Evolutionary conservation across 192 early-diverging fungal genomes (phyloP).

Genomic region (Coemansia sp.): DNA sequence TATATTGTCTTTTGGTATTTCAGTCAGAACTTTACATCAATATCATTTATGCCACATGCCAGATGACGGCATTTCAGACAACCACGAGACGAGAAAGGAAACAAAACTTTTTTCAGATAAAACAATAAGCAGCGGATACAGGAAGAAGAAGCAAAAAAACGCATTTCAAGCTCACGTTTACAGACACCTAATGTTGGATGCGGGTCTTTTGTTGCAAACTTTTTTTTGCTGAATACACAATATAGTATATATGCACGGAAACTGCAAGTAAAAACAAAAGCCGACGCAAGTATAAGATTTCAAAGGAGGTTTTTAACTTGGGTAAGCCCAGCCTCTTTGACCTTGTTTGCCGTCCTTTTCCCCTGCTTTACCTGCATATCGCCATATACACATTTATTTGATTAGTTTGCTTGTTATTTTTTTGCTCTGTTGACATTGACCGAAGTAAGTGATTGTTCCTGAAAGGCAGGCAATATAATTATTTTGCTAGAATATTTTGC

Average conservation of each 20-base stretch:
- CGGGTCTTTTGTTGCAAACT: background rate
- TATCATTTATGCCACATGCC: background rate
- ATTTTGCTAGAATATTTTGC: background rate
- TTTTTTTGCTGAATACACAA: background rate
- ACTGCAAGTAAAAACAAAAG: background rate
- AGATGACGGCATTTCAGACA: slow-evolving; percentile 1
- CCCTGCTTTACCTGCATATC: background rate
- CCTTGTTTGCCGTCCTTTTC: background rate
- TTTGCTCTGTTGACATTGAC: background rate
- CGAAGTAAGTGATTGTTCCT: background rate
- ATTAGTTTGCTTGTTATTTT: background rate
- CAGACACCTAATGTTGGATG: background rate
- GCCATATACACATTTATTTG: background rate
- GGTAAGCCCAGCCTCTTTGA: background rate
- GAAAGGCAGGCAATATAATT: background rate
- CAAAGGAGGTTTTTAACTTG: background rate
- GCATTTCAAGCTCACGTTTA: background rate
- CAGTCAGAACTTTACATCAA: background rate
- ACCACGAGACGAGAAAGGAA: background rate
- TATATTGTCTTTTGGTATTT: slow-evolving; percentile 1
- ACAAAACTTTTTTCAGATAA: background rate
- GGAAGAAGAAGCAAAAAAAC: background rate
- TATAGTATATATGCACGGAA: background rate
- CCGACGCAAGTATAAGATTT: background rate
- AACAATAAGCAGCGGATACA: background rate